Evolutionary conservation across 140 eudicot genomes (phyloP).

Genomic region (Anethum foeniculum): DNA sequence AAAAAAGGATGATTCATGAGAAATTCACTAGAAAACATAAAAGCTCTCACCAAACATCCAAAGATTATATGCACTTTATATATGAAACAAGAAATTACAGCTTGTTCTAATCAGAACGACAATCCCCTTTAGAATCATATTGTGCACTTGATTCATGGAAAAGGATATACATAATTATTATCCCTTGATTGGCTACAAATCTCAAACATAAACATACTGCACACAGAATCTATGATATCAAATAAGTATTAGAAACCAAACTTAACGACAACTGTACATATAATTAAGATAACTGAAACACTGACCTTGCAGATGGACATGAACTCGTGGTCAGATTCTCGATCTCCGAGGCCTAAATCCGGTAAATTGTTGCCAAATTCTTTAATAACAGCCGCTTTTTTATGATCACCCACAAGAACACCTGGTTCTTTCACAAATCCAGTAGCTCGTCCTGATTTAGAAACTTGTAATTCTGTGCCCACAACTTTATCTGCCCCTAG

Average conservation of each 20-base stretch:
- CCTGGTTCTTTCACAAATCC: constrained; percentile 49
- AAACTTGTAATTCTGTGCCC: constrained; percentile 44
- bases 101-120: neutral
- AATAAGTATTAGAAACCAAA: no score
- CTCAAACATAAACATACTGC: no score
- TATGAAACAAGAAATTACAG: neutral
- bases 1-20: neutral
- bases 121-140: no score
- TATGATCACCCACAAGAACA: constrained; percentile 42
- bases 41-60: constrained; percentile 5
- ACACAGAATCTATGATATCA: no score
- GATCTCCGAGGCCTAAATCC: constrained; percentile 48
- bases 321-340: constrained; percentile 43
- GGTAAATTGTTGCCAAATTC: constrained; percentile 38
- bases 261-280: no score
- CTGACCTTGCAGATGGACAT: constrained; percentile 57
- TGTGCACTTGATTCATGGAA: no score
- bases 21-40: neutral
- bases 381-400: constrained; percentile 24
- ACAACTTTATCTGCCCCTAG: constrained; percentile 52
- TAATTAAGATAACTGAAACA: neutral
- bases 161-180: neutral
- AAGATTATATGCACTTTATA: neutral
- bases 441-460: constrained; percentile 39
- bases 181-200: no score